Evolutionary conservation across 2,329 filamentous ascomycete species (phyloP), one percentile per base, ranked within the genome.

Genomic region (Ascocoryne sarcoides): DNA sequence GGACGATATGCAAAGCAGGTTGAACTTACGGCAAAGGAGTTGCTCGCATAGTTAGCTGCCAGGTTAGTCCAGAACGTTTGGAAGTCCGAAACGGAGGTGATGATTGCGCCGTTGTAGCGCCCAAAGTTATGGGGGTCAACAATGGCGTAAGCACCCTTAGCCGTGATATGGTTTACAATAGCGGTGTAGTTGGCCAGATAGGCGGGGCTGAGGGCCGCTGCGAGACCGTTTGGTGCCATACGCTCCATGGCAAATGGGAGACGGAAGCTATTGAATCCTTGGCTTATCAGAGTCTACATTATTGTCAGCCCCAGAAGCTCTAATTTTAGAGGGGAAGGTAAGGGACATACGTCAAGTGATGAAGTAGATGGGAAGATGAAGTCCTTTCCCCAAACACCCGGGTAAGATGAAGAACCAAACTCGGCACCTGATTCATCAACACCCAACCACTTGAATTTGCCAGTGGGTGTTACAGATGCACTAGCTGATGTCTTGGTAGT

Each of bases 391-490:
- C 73, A 65, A 2, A 60, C 59, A 10, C 77, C 77, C 1, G 77
- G 76, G 26, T 78, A 63, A 37, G 63, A 68, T 14, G 54, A 60
- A 43, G 71, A 65, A 30, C 77, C 76, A 43, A 82, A 82, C 49
- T 83, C 78, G 30, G 75, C 75, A 9, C 76, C 76, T 20, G 73
- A 70, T 54, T 79, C 56, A 35, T 54, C 54, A 37, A 51, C 52
- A 30, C 48, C 48, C 16, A 51, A 34, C 37, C 37, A 50, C 18
- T 42, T 40, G 29, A 49, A 46, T 18, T 49, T 51, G 32, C 48
- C 44, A 15, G 32, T 18, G 15, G 7, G 12, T 26, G 28, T 44
- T 21, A 21, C 39, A 5, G 32, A 36, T 1, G 32, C n/a, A 7
- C 26, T 21, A 8, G 40, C 30, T 21, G 33, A n/a, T 17, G 33